Evolutionary conservation across 345 rosid genomes (phyloP).

Genomic region (Durio zibethinus): DNA sequence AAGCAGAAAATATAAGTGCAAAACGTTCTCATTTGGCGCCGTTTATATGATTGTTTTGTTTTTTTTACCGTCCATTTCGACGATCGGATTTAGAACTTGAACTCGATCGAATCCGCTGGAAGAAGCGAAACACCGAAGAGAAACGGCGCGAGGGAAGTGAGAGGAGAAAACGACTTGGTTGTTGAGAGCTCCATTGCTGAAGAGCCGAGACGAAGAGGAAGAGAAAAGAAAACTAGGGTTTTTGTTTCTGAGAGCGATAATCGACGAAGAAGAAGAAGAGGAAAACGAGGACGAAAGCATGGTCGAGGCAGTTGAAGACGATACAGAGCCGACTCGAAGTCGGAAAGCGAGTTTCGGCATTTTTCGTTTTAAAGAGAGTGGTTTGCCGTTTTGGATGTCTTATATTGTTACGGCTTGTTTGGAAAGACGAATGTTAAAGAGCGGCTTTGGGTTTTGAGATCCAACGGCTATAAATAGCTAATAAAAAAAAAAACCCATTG

Average conservation of each 20-base stretch:
- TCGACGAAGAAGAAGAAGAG: conserved; percentile 23
- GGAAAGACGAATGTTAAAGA: not conserved
- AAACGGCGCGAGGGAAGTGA: conserved; percentile 24
- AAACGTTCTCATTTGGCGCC: not conserved
- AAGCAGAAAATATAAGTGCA: not conserved
- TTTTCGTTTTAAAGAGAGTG: not conserved
- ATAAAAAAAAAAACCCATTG: not conserved
- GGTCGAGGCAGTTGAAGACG: conserved; percentile 18
- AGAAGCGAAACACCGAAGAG: conserved; percentile 52
- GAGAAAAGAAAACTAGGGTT: conserved; percentile 24
- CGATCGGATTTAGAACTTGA: conserved; percentile 54
- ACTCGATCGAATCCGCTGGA: conserved; percentile 40
- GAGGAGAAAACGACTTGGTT: conserved; percentile 29
- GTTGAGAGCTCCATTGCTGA: conserved; percentile 17
- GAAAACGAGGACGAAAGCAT: conserved; percentile 22
- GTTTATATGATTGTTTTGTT: not conserved
- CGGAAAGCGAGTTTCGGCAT: conserved; percentile 23
- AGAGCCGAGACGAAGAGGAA: conserved; percentile 22
- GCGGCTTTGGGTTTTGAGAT: not conserved
- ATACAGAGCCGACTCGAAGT: conserved; percentile 10
- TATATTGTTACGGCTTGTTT: not conserved
- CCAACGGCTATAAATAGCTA: not conserved
- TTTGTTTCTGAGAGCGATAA: conserved; percentile 22
- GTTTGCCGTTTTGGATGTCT: not conserved
- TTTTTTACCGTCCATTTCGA: conserved; percentile 63